These are phyloP conservation scores for Ophiosphaerella narmari DNA, from an alignment of 2,329 filamentous ascomycete genomes.

Conservation along the genomic window DNA sequence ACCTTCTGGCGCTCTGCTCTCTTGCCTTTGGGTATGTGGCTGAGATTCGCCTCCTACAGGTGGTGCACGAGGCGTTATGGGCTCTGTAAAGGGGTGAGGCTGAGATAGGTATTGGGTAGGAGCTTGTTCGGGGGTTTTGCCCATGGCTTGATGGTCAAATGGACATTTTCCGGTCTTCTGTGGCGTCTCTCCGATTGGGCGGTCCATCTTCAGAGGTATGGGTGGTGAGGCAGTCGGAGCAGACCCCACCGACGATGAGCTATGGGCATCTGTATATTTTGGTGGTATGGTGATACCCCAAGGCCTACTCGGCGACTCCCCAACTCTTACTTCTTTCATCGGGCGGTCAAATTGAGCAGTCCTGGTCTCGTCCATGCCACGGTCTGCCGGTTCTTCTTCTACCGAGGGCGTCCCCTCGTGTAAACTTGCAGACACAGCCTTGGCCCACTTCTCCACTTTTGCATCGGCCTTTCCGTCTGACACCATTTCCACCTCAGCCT, in stretches of 20 bases:
- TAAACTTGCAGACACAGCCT: conserved; percentile 68
- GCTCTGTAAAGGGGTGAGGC: conserved; percentile 16
- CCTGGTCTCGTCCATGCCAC: conserved; percentile 62
- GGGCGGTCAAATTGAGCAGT: conserved; percentile 80
- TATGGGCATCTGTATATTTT: conserved; percentile 50
- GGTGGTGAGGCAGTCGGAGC: conserved; percentile 52
- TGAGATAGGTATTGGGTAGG: conserved; percentile 9
- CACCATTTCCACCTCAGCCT: conserved; percentile 46
- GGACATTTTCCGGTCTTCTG: conserved; percentile 42
- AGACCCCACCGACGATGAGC: conserved; percentile 45
- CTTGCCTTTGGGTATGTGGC: conserved; percentile 8
- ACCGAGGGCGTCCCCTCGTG: conserved; percentile 47
- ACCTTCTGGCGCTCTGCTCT: conserved; percentile 9
- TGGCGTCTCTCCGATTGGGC: conserved; percentile 29
- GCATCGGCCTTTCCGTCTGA: conserved; percentile 60
- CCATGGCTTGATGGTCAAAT: conserved; percentile 39
- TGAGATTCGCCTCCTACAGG: conserved; percentile 9
- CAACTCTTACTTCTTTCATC: conserved; percentile 86
- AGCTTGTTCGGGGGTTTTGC: conserved; percentile 14
- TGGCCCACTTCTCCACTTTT: conserved; percentile 85
- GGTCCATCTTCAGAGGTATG: conserved; percentile 55
- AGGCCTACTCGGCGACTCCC: conserved; percentile 88
- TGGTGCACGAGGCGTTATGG: conserved; percentile 14
- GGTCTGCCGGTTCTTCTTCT: conserved; percentile 44
- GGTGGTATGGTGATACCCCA: conserved; percentile 87